Evolutionary conservation across 768 basidiomycete species (phyloP).

Genomic region (Rhodotorula kratochvilovae): DNA sequence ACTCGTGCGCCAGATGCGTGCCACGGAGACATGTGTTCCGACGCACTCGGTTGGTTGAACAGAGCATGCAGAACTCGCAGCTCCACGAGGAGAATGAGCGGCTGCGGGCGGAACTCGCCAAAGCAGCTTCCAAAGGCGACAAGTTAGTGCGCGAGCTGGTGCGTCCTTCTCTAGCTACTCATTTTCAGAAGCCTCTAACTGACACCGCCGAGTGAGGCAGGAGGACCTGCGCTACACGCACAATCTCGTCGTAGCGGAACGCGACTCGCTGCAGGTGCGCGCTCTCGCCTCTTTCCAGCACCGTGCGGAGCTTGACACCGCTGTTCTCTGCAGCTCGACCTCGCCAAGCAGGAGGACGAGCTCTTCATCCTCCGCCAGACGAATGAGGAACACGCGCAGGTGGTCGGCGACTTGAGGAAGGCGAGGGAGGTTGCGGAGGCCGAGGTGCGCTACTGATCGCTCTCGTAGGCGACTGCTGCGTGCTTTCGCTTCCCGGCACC

Average conservation of each 20-base stretch:
- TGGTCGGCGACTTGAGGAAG: not conserved
- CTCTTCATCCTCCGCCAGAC: slow-evolving; percentile 3
- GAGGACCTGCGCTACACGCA: not conserved
- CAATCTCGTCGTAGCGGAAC: not conserved
- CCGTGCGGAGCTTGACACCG: too few relatives aligned
- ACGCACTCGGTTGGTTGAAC: too few relatives aligned
- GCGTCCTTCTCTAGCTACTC: not conserved
- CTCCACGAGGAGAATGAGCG: not conserved
- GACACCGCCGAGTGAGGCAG: not conserved
- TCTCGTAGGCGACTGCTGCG: too few relatives aligned
- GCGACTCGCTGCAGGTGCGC: not conserved
- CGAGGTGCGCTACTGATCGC: slow-evolving; percentile 5
- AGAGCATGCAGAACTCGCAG: not conserved
- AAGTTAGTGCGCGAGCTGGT: not conserved
- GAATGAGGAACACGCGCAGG: not conserved
- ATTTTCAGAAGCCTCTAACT: too few relatives aligned
- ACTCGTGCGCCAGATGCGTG: too few relatives aligned
- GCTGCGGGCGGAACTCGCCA: not conserved
- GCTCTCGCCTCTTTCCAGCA: not conserved
- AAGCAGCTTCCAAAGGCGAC: too few relatives aligned
- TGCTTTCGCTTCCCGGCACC: too few relatives aligned
- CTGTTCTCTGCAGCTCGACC: not conserved
- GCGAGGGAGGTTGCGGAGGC: slow-evolving; percentile 6
- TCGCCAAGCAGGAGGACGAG: slow-evolving; percentile 9
- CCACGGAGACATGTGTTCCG: not conserved